phyloP scores from a whole-genome alignment of 2,329 filamentous ascomycete species.

The Decorospora gaudefroyi region DNA sequence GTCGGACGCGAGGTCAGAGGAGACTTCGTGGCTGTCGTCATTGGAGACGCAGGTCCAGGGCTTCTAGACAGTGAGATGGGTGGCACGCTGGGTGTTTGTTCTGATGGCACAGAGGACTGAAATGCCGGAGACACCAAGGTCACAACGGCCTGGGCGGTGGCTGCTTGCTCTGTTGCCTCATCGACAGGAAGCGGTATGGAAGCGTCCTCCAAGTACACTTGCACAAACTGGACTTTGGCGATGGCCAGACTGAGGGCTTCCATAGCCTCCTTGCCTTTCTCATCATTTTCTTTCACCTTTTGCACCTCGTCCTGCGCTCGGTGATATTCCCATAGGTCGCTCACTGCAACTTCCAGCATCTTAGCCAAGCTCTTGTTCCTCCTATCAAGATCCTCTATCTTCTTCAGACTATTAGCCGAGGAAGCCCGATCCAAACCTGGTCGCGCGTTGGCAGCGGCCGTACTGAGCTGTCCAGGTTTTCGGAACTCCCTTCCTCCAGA shows the following conservation, averaged over 20 bases:
- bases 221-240: conserved; percentile 57
- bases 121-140: conserved; percentile 25
- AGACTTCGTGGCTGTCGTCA: conserved; percentile 7
- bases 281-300: conserved; percentile 33
- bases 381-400: conserved; percentile 58
- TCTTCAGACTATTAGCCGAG: conserved; percentile 34
- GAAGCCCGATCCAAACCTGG: conserved; percentile 27
- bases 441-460: conserved; percentile 17
- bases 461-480: conserved; percentile 35
- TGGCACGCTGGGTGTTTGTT: conserved; percentile 29
- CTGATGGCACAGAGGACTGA: conserved; percentile 22
- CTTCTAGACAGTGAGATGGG: conserved; percentile 20
- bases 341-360: conserved; percentile 70
- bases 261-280: conserved; percentile 40
- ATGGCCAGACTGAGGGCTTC: conserved; percentile 55
- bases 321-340: conserved; percentile 65
- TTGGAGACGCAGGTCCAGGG: conserved; percentile 8
- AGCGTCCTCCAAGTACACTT: conserved; percentile 56
- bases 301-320: conserved; percentile 53
- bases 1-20: conserved; percentile 19
- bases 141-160: conserved; percentile 28
- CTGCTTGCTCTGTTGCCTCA: conserved; percentile 39
- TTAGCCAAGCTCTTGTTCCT: conserved; percentile 69
- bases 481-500: conserved; percentile 45
- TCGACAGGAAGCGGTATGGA: conserved; percentile 51